A percentile compares a stretch with the other conserved stretches of the same genome.
phyloP scores from a whole-genome alignment of 1,284 basidiomycete genomes.

The Golubevia sp. region DNA sequence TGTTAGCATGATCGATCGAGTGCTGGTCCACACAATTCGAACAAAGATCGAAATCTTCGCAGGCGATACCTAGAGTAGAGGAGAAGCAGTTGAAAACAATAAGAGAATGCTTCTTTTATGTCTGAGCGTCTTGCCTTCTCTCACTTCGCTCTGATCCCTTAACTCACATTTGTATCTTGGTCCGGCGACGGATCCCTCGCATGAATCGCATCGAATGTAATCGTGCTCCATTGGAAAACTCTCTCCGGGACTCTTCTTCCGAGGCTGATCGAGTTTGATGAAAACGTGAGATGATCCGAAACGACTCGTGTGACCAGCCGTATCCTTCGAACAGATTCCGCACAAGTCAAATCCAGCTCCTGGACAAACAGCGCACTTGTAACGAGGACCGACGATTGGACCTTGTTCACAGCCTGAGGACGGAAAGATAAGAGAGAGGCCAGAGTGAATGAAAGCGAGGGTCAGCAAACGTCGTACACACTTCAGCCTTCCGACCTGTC shows the following conservation, averaged over 20 bases:
- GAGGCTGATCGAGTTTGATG: neutral
- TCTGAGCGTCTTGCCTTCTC: too few species aligned
- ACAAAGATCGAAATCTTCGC: too few species aligned
- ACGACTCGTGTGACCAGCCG: neutral
- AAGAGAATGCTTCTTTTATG: too few species aligned
- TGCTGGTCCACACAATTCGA: constrained; percentile 22
- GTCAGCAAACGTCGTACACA: neutral
- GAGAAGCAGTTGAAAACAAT: too few species aligned
- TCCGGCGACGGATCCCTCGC: too few species aligned
- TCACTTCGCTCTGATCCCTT: too few species aligned
- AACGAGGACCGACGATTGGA: constrained; percentile 19
- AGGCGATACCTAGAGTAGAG: too few species aligned
- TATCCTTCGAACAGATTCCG: neutral
- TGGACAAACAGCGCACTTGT: constrained; percentile 18
- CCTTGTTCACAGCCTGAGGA: constrained; percentile 7
- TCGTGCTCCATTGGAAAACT: neutral
- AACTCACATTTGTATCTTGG: too few species aligned
- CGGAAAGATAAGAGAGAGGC: neutral
- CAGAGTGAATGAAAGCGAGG: neutral
- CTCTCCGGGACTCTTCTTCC: neutral
- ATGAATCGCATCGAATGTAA: too few species aligned
- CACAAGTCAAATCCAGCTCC: constrained; percentile 22
- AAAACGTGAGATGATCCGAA: neutral
- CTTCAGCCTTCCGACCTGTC: too few species aligned
- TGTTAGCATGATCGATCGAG: constrained; percentile 6